phyloP scores from a whole-genome alignment of 1,284 basidiomycete species.

The Marasmius fiardii region DNA sequence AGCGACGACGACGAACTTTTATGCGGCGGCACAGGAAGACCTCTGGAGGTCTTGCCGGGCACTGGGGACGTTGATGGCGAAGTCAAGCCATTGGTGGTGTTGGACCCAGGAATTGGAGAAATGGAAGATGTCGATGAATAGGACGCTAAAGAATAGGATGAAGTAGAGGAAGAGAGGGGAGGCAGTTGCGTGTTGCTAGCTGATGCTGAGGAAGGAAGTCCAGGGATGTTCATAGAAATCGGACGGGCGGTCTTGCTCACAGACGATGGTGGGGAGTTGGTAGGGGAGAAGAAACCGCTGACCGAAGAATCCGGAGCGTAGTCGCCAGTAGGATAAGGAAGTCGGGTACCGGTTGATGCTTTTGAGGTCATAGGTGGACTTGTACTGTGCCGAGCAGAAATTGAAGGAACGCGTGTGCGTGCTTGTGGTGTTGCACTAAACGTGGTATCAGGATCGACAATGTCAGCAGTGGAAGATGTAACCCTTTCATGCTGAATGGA shows the following conservation, averaged over 20 bases:
- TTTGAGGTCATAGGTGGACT: slow-evolving; percentile 55
- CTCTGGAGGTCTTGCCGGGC: slow-evolving; percentile 8
- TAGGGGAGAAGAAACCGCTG: slow-evolving; percentile 52
- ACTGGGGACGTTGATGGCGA: slow-evolving; percentile 29
- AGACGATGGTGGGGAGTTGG: slow-evolving; percentile 56
- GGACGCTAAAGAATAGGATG: slow-evolving; percentile 21
- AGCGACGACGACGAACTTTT: slow-evolving; percentile 22
- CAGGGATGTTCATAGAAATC: slow-evolving; percentile 19
- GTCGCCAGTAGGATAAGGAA: slow-evolving; percentile 79
- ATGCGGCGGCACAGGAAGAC: slow-evolving; percentile 21
- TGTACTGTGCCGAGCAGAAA: slow-evolving; percentile 55
- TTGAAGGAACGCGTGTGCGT: slow-evolving; percentile 35
- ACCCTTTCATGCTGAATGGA: slow-evolving; percentile 11
- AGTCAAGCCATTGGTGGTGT: slow-evolving; percentile 7
- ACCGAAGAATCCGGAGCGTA: slow-evolving; percentile 49
- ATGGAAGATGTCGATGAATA: slow-evolving; percentile 24
- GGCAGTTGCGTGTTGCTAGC: not conserved
- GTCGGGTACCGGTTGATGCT: slow-evolving; percentile 35
- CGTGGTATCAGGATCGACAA: slow-evolving; percentile 15
- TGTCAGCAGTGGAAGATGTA: slow-evolving; percentile 13
- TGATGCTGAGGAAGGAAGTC: slow-evolving; percentile 14
- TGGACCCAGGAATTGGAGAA: slow-evolving; percentile 13
- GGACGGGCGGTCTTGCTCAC: slow-evolving; percentile 20
- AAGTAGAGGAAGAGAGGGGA: slow-evolving; percentile 14
- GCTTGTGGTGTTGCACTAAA: slow-evolving; percentile 15